Evolutionary conservation across 352 stramenopile species (phyloP).

Genomic region (Blastocystis hominis): DNA sequence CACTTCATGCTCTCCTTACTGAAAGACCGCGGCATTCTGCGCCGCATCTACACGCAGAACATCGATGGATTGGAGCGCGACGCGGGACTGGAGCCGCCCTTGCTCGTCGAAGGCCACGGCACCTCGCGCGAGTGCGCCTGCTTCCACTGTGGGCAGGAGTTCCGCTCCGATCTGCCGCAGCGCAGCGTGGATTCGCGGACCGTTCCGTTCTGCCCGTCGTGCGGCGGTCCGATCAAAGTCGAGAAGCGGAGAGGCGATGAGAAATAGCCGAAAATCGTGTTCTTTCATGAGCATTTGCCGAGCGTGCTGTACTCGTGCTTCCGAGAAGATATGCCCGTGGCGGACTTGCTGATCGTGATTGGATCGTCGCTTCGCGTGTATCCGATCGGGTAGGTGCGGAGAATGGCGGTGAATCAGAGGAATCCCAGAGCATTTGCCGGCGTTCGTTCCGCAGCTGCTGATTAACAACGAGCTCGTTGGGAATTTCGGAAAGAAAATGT

Average conservation of each 20-base stretch:
- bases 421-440: constrained; percentile 66
- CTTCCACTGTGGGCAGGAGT: constrained; percentile 68
- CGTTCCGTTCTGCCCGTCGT: constrained; percentile 62
- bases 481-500: not conserved
- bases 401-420: not conserved
- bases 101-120: constrained; percentile 11
- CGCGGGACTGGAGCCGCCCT: not conserved
- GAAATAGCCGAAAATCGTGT: constrained; percentile 79
- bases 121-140: constrained; percentile 68
- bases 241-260: no score
- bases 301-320: constrained; percentile 72
- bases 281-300: constrained; percentile 87
- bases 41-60: constrained; percentile 90
- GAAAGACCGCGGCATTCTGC: constrained; percentile 77
- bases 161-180: not conserved
- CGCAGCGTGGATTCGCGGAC: not conserved
- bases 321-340: constrained; percentile 69
- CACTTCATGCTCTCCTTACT: constrained; percentile 84
- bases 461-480: constrained; percentile 76
- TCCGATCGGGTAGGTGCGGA: constrained; percentile 75
- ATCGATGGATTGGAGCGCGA: constrained; percentile 75
- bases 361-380: constrained; percentile 90
- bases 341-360: constrained; percentile 89
- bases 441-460: constrained; percentile 72
- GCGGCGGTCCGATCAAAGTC: constrained; percentile 81